These are phyloP conservation scores for Calonectria hawksworthii DNA, from an alignment of 2,329 filamentous ascomycete species.

Conservation along the genomic window DNA sequence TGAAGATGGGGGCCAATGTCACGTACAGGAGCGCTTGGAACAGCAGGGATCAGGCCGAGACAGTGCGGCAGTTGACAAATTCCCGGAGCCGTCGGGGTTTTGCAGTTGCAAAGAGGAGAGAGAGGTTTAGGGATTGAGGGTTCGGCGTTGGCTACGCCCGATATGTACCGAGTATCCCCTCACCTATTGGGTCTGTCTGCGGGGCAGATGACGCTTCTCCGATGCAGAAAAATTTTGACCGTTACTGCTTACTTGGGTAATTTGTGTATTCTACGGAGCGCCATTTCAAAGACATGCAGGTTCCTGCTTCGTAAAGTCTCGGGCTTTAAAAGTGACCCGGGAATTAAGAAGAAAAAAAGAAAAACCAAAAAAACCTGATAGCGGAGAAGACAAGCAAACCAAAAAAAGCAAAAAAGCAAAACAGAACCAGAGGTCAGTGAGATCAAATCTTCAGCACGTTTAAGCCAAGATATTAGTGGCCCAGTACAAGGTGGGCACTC, in stretches of 20 bases:
- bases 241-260: not conserved
- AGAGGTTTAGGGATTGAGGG: not conserved
- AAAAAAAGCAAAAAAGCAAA: not conserved
- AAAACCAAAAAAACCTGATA: no score
- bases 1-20: not conserved
- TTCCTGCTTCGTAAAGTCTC: not conserved
- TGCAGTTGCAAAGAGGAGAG: not conserved
- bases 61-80: slow-evolving; percentile 19
- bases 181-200: not conserved
- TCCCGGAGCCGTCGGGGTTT: slow-evolving; percentile 9
- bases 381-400: not conserved
- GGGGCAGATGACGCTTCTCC: not conserved
- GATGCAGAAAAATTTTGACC: not conserved
- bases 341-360: not conserved
- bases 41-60: slow-evolving; percentile 5
- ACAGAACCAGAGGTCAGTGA: not conserved
- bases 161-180: not conserved
- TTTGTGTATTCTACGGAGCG: not conserved
- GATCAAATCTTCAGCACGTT: not conserved
- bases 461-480: not conserved
- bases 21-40: not conserved
- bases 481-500: not conserved
- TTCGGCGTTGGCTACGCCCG: not conserved
- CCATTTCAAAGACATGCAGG: not conserved
- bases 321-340: not conserved